Evolutionary conservation across 2,329 filamentous ascomycete species (phyloP), one percentile per base, ranked within the genome.

Genomic region (Intubia oerlemansii): DNA sequence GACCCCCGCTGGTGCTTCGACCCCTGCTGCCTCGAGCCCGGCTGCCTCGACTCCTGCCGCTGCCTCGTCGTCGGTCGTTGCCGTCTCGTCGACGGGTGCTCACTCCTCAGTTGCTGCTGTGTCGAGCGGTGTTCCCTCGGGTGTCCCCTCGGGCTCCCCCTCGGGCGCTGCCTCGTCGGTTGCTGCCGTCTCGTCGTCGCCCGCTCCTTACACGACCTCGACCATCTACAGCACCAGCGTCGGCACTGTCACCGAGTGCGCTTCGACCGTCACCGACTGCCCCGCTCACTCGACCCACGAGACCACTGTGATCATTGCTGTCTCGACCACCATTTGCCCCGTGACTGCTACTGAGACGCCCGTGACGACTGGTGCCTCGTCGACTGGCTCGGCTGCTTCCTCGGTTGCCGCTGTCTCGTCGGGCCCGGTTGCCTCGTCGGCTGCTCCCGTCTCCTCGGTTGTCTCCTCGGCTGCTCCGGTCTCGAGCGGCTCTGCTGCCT

Each of bases 271-370:
- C 27, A 50, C 53, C 22, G 48, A 63, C 49, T 69, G 63, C 54
- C 62, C 62, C 17, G 56, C 52, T 32, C 44, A 49, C 26, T 42
- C 51, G 30, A 56, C 54, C 10, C 53, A 52, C 31, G 50, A 56
- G 25, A 53, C 50, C 1, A 43, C 65, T 3, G 54, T 62, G 33
- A 66, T 60, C 6, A 44, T 73, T 34, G 48, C 65, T 26, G 41
- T 68, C 27, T 62, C 59, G 28, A 72, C 68, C 36, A 72, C 66
- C 23, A 44, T 70, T 42, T 69, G 64, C 57, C 65, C 62, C 14
- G 60, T 66, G 34, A 66, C 62, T n/a, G 58, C 57, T 51, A 65
- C 59, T 24, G 42, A 53, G 38, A 63, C 38, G 45, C 45, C 21
- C 51, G n/a, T n/a, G n/a, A n/a, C n/a, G n/a, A n/a, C 53, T 24